Evolutionary conservation across 73 alveolate genomes (phyloP), one percentile per base, ranked within the genome.

Genomic region (Paramecium caudatum): DNA sequence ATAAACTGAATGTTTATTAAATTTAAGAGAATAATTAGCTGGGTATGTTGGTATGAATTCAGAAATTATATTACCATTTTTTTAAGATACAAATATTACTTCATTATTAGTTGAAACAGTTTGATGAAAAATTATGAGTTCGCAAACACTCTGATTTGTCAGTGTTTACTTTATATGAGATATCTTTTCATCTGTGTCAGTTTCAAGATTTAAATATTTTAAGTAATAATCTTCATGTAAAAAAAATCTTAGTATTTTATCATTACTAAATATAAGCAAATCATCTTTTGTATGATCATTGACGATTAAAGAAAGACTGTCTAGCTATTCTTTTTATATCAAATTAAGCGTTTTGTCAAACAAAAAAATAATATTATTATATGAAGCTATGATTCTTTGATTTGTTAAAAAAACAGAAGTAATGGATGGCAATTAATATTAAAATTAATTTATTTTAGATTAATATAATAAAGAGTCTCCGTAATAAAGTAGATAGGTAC

Each of bases 11-110:
- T 55, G 1, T 10, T 23, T 21, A 55, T 55, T 55, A 27, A 55
- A 10, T 23, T 55, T 2, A 7, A 55, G 8, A 10, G 23, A 2
- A 9, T 37, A 37, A 55, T 23, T 10, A 10, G 23, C 3, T 55
- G 80, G 80, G 30, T 55, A 55, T 4, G 80, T 55, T 0, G 80
- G 80, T 55, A 55, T 55, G 5, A 17, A 17, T 2, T 43, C 80
- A 55, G 21, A 17, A 23, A 55, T 2, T 55, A 55, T 5, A 55
- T 25, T 55, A 27, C 10, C 23, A 55, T 55, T 17, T 4, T 13
- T 9, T 23, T 55, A 16, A 10, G 80, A 55, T 55, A 55, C 3
- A 1, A 55, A 23, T 0, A 55, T 15, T 55, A 16, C 3, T 23
- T 55, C 80, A 17, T 7, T 15, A 1, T 23, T 8, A 27, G 80